Conservation (phyloP, 495 filamentous ascomycete species). For the Aspergillus haitiensis region DNA sequence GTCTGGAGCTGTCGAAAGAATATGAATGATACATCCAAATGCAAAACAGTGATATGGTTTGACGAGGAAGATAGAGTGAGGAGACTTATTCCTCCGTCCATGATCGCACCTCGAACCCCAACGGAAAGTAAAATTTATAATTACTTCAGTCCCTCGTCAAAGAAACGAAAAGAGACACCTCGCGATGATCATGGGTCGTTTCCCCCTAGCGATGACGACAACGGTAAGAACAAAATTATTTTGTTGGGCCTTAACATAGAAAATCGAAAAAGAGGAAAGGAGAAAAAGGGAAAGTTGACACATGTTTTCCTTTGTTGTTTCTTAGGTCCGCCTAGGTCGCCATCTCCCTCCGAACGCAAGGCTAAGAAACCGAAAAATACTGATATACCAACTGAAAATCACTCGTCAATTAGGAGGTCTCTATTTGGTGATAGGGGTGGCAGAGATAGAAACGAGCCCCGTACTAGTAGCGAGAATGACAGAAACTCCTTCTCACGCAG, state of each 20-base stretch:
- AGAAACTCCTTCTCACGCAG: neutral
- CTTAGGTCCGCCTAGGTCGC: neutral
- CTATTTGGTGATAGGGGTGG: neutral
- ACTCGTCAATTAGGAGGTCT: too few species aligned
- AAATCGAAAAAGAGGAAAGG: too few species aligned
- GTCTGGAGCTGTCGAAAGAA: constrained; percentile 10
- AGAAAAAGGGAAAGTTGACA: too few species aligned
- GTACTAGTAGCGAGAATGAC: too few species aligned
- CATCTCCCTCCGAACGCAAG: neutral
- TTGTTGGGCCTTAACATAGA: too few species aligned
- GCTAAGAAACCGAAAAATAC: neutral
- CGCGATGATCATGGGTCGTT: too few species aligned
- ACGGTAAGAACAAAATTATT: neutral
- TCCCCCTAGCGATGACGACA: neutral
- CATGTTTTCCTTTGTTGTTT: too few species aligned
- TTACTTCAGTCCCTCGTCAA: too few species aligned
- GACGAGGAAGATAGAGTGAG: constrained; percentile 4
- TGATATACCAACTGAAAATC: neutral
- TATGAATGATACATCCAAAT: neutral
- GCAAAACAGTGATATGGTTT: constrained; percentile 3
- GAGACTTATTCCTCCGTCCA: neutral
- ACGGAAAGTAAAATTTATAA: too few species aligned
- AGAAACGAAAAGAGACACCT: too few species aligned
- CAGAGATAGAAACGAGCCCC: too few species aligned
- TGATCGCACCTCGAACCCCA: constrained; percentile 13